Conservation (phyloP, 371 early-diverging fungal species). For the Dinochytrium kinnereticum region DNA sequence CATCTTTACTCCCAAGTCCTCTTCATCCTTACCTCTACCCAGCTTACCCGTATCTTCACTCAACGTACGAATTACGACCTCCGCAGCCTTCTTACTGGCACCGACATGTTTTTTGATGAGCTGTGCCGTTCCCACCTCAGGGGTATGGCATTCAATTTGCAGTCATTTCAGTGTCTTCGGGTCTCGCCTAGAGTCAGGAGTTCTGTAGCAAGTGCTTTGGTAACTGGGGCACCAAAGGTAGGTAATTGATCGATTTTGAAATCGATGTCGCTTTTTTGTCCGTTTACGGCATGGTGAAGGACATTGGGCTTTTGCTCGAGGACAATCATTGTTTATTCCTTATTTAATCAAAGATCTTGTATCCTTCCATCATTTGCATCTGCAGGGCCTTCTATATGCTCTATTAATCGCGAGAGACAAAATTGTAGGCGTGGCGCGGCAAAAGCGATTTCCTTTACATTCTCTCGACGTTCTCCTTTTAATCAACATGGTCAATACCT, state of each 20-base stretch:
- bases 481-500: slow-evolving; percentile 76
- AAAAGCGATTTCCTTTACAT: not conserved
- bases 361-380: slow-evolving; percentile 38
- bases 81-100: slow-evolving; percentile 77
- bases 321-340: too few relatives aligned
- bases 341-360: too few relatives aligned
- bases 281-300: too few relatives aligned
- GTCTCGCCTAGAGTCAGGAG: slow-evolving; percentile 59
- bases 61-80: slow-evolving; percentile 89
- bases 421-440: slow-evolving; percentile 7
- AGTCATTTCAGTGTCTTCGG: slow-evolving; percentile 4
- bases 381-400: slow-evolving; percentile 17
- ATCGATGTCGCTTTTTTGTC: too few relatives aligned
- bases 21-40: slow-evolving; percentile 81
- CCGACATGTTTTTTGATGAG: slow-evolving; percentile 86
- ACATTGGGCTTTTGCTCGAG: too few relatives aligned
- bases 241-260: not conserved
- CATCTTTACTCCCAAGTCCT: slow-evolving; percentile 86
- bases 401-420: slow-evolving; percentile 16
- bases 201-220: slow-evolving; percentile 65
- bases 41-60: slow-evolving; percentile 85
- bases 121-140: slow-evolving; percentile 49
- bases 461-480: slow-evolving; percentile 76
- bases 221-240: slow-evolving; percentile 56
- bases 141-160: slow-evolving; percentile 1